These are phyloP conservation scores for Tylopilus sp. DNA, from an alignment of 1,284 basidiomycete species.

Conservation along the genomic window DNA sequence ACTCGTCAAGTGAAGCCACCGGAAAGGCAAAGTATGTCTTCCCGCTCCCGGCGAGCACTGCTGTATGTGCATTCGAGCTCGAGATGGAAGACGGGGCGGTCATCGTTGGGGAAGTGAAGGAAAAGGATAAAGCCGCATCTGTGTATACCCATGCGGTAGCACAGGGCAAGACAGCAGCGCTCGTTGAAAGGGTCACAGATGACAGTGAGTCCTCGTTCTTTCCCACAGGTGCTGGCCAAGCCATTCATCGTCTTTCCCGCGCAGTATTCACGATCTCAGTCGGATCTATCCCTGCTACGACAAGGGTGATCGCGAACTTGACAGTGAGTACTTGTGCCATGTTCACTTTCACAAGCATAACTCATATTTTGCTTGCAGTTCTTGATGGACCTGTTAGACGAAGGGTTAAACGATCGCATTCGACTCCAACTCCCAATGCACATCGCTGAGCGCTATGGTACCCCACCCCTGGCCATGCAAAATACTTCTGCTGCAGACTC, in stretches of 20 bases:
- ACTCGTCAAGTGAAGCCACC: slow-evolving; percentile 49
- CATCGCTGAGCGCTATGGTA: slow-evolving; percentile 63
- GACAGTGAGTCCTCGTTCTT: slow-evolving; percentile 54
- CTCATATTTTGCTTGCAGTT: slow-evolving; percentile 31
- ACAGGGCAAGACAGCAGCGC: slow-evolving; percentile 54
- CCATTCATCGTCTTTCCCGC: not conserved
- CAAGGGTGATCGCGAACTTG: slow-evolving; percentile 54
- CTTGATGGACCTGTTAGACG: slow-evolving; percentile 56
- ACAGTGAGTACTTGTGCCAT: slow-evolving; percentile 48
- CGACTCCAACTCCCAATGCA: slow-evolving; percentile 63
- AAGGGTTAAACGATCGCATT: slow-evolving; percentile 55
- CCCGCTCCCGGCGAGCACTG: slow-evolving; percentile 66
- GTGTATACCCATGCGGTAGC: slow-evolving; percentile 55
- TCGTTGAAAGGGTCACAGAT: slow-evolving; percentile 62
- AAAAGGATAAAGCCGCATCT: slow-evolving; percentile 56
- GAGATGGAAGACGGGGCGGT: slow-evolving; percentile 48
- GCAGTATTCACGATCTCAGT: slow-evolving; percentile 69
- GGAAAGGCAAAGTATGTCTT: slow-evolving; percentile 66
- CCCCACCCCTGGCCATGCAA: slow-evolving; percentile 48
- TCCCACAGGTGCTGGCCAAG: slow-evolving; percentile 1
- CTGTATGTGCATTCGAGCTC: slow-evolving; percentile 57
- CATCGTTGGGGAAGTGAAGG: slow-evolving; percentile 60
- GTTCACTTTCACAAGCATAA: not conserved
- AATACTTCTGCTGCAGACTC: slow-evolving; percentile 43
- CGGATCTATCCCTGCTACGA: slow-evolving; percentile 57